Evolutionary conservation across 208 protist species (phyloP), one percentile per base, ranked within the genome.

Genomic region (Acanthamoeba castellanii): DNA sequence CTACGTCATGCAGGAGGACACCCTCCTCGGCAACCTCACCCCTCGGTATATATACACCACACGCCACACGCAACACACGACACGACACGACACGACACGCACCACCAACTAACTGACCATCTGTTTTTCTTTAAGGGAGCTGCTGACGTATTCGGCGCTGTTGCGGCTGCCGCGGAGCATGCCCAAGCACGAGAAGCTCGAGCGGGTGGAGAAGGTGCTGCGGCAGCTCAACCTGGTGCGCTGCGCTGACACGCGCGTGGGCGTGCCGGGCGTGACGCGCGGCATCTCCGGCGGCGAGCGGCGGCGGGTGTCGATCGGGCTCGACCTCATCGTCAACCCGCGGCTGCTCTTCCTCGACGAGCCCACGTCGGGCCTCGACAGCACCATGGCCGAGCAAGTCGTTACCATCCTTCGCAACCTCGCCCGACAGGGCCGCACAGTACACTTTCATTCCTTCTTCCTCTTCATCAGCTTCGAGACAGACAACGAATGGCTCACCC

Each of bases 331-430:
- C 27, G 85, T 66, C n/a, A 50, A 96, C 25, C 95, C 95, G 0
- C 76, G 37, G 34, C 74, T 97, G 32, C 66, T 96, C 66, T 96
- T 96, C 72, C 81, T 96, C 20, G 95, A 96, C 47, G 94, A 95
- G 76, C 95, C 95, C 16, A 96, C 95, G 0, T 89, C 85, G n/a
- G 91, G 96, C 27, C 97, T 99, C 34, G 98, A 99, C 96, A 98
- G 97, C 18, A 95, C 97, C 61, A 98, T 96, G 55, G 98, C 98
- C 11, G 97, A 95, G 42, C 97, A 97, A 66, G 96, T 99, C n/a
- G 96, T 98, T 20, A 95, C 98, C 66, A 96, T 98, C 61, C 92
- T 99, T 47, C 96, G 96, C 11, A 94, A 97, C 32, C 96, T 99
- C 57, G 96, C 98, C 0, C 7, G 93, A 94, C 64, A 95, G 95